Base-by-base conservation (phyloP, 345 rosid genomes). In the Aquilaria malaccensis region DNA sequence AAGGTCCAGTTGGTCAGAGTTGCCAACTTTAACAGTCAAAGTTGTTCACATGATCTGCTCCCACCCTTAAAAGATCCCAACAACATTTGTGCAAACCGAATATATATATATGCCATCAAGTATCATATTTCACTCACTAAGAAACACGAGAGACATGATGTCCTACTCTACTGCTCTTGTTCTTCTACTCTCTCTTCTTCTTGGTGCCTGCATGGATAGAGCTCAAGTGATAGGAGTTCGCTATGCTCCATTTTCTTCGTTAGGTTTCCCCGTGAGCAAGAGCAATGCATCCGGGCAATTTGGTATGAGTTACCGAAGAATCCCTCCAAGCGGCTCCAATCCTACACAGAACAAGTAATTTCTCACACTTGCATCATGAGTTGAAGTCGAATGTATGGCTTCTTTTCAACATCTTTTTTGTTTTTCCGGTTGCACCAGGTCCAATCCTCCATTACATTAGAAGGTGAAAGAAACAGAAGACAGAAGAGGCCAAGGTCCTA, bases 291-390 rank as follows among this genome's bases (percentile, higher is more conserved):
- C 22, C 58, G 32, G 76, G 67, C 54, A 66, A 56, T 70, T 68
- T 3, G 53, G 37, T 22, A 65, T 81, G 0, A 82, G 81, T 74
- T 74, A 77, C 65, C 61, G 77, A 65, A 71, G 45, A 70, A 79
- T 79, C 47, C 87, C 87, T 52, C 84, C 78, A 3, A 79, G 80
- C 68, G 61, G 47, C 37, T 59, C 76, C 2, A 82, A 77, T 56
- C 87, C 83, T 2, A 75, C 50, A 4, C 80, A 82, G 74, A 82
- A 82, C 65, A 78, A 70, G 75, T 78, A 64, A 66, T 59, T 22
- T 43, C 55, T 50, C 50, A 33, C 30, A 31, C 45, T 50, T 62
- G 50, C 50, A 41, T 68, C 55, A 4, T 50, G 13, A 12, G 60
- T 55, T 50, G 47, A 30, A 43, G 55, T 65, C 58, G 31, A 12